Evolutionary conservation across 805 yeast species (phyloP).

Genomic region (Hanseniaspora lindneri): DNA sequence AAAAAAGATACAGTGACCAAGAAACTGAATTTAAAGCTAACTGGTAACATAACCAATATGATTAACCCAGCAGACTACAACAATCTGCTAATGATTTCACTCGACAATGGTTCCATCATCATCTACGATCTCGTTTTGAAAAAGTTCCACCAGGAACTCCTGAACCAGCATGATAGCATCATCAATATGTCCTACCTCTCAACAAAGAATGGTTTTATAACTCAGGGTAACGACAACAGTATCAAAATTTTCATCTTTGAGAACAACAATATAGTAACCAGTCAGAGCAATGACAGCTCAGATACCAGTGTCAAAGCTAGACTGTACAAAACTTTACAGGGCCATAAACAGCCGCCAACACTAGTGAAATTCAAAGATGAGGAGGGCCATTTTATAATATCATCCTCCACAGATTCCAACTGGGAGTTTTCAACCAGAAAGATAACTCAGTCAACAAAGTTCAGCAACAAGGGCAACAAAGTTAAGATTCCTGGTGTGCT

Average conservation of each 20-base stretch:
- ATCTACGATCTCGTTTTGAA: conserved; percentile 10
- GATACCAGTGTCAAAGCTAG: conserved; percentile 67
- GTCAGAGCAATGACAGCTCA: conserved; percentile 30
- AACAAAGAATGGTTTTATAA: conserved; percentile 83
- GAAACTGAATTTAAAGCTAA: conserved; percentile 57
- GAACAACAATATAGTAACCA: conserved; percentile 29
- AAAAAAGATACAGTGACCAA: conserved; percentile 32
- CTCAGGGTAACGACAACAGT: conserved; percentile 84
- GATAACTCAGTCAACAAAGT: conserved; percentile 90
- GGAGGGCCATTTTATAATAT: conserved; percentile 68
- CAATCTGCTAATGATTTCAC: conserved; percentile 9
- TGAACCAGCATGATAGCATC: conserved; percentile 87
- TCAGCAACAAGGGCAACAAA: conserved; percentile 39
- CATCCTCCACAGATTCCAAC: conserved; percentile 79
- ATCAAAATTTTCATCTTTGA: conserved; percentile 87
- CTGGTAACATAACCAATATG: conserved; percentile 11
- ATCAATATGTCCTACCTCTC: conserved; percentile 61
- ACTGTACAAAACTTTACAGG: conserved; percentile 84
- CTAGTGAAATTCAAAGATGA: conserved; percentile 64
- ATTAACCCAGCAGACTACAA: conserved; percentile 9
- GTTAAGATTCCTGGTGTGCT: conserved; percentile 48
- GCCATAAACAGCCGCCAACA: conserved; percentile 89
- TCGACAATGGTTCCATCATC: conserved; percentile 10
- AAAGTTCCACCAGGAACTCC: conserved; percentile 15
- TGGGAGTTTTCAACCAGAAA: conserved; percentile 90